phyloP scores from a whole-genome alignment of 768 basidiomycete genomes.

The Neoboletus magnificus region DNA sequence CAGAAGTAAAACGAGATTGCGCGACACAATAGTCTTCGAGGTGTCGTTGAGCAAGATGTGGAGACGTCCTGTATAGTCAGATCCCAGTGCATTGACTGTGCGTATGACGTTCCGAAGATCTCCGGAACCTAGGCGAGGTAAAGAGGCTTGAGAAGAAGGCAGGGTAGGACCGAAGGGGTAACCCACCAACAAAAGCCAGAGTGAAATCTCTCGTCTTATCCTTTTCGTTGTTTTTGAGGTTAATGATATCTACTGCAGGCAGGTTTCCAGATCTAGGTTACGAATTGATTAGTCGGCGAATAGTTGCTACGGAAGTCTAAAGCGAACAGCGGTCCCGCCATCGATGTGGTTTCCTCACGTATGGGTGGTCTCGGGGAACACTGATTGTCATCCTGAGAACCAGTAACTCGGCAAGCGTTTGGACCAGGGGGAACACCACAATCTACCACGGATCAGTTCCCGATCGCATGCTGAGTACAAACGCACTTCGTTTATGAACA shows the following conservation, averaged over 20 bases:
- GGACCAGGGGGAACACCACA: conserved; percentile 9
- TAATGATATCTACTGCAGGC: conserved; percentile 30
- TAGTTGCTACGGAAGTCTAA: conserved; percentile 4
- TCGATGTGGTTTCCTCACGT: not conserved
- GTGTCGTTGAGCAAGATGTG: conserved; percentile 43
- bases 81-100: conserved; percentile 41
- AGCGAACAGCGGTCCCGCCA: conserved; percentile 22
- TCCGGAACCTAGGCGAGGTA: conserved; percentile 38
- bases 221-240: conserved; percentile 22
- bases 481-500: conserved; percentile 35
- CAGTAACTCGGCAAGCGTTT: not conserved
- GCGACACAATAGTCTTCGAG: conserved; percentile 26
- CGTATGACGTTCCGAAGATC: conserved; percentile 43
- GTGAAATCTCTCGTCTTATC: conserved; percentile 18
- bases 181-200: conserved; percentile 22
- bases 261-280: conserved; percentile 19
- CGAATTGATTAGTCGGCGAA: not conserved
- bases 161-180: not conserved
- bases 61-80: conserved; percentile 38
- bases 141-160: not conserved
- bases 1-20: conserved; percentile 41
- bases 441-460: conserved; percentile 5
- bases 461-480: not conserved
- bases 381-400: conserved; percentile 1
- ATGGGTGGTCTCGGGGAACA: not conserved